These are phyloP conservation scores for Clonostachys sp. DNA, from an alignment of 2,329 filamentous ascomycete species.

Conservation along the genomic window DNA sequence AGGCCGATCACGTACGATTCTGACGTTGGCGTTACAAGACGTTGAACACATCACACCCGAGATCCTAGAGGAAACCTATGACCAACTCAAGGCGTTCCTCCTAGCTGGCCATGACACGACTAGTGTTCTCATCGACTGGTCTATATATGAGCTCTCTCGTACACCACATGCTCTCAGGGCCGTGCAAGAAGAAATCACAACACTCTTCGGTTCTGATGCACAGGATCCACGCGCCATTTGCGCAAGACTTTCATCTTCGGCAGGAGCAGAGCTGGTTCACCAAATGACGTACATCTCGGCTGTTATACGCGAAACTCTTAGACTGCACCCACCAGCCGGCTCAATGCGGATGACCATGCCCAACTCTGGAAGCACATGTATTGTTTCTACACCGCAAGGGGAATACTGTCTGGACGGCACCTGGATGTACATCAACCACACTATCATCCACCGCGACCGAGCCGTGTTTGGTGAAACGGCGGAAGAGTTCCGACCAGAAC, in stretches of 20 bases:
- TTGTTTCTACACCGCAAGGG: conserved; percentile 1
- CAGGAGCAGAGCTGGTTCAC: conserved; percentile 20
- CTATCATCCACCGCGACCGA: conserved; percentile 23
- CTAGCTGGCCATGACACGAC: conserved; percentile 88
- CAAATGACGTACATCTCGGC: conserved; percentile 26
- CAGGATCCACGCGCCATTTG: conserved; percentile 14
- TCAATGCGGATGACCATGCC: conserved; percentile 17
- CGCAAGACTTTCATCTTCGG: conserved; percentile 12
- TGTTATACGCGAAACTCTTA: conserved; percentile 29
- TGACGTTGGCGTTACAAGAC: conserved; percentile 21
- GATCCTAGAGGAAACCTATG: conserved; percentile 37
- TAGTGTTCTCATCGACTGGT: conserved; percentile 74
- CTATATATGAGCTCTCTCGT: conserved; percentile 74
- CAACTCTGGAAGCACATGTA: conserved; percentile 6
- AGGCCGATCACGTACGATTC: neutral
- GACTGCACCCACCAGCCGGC: conserved; percentile 23
- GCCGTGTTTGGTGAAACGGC: conserved; percentile 22
- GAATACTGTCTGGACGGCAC: conserved; percentile 14
- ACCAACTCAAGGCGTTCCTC: conserved; percentile 81
- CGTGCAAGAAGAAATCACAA: conserved; percentile 67
- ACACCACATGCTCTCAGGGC: conserved; percentile 63
- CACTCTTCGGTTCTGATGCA: neutral
- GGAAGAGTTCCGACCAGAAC: conserved; percentile 29
- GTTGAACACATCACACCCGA: conserved; percentile 11
- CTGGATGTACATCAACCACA: conserved; percentile 22